Evolutionary conservation across 2,329 filamentous ascomycete species (phyloP), one percentile per base, ranked within the genome.

Genomic region (Xylariaceae sp.): DNA sequence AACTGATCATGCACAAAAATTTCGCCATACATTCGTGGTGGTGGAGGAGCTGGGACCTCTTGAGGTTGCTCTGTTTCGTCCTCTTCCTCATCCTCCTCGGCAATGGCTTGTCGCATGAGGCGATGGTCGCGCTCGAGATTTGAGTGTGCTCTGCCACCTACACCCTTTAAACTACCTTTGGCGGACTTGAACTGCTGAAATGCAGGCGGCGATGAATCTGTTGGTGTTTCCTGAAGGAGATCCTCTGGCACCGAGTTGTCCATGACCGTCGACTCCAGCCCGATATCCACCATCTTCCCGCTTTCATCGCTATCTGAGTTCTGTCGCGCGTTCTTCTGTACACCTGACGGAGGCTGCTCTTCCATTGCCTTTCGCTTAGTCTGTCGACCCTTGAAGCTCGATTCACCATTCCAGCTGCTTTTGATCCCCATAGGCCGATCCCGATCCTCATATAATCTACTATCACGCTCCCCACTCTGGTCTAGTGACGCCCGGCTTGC

Each of bases 1-100:
- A 97, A 96, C 4, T 87, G 80, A 71, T 99, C 94, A 70, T 97
- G 91, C 43, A 83, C 81, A 55, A 91, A 91, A 18, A 89, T 81
- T 66, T 92, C 88, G 43, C 81, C 80, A 33, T 86, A 81, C 4
- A 83, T 76, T 9, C 81, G 75, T 20, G 83, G 77, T 26, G 85
- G 77, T 0, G 82, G 77, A 21, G 79, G 77, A 40, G 82, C 47
- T 20, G 66, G 66, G 9, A 68, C 70, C 2, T 72, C 66, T 16
- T 26, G 20, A 3, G 54, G 41, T 40, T 57, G 60, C 24, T 53
- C 45, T 4, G n/a, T 58, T 0, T 74, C 53, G 49, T 67, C 68
- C 46, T 75, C 54, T 46, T 53, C 62, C 65, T 71, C 57, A 58
- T 74, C 62, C 32, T 71, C 72, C 13, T 73, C 69, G 1, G 70